phyloP scores from a whole-genome alignment of 139 green algal genomes.

The Coelastrella sp. region DNA sequence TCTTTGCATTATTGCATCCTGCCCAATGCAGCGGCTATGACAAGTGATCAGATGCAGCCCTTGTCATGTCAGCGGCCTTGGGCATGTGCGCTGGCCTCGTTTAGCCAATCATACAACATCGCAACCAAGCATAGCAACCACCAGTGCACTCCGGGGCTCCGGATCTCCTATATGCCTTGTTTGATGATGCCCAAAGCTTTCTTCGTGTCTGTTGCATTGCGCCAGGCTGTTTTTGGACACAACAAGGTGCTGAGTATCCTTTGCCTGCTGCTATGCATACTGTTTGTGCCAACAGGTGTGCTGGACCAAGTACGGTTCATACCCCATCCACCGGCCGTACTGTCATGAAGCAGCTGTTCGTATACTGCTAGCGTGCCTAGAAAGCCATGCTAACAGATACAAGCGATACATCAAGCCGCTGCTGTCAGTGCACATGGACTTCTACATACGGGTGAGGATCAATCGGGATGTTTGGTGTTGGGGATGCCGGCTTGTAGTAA shows the following conservation, averaged over 20 bases:
- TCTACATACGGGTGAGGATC: conserved; percentile 93
- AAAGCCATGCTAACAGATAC: conserved; percentile 84
- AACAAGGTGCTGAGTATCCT: too few species aligned
- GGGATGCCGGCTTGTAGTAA: too few species aligned
- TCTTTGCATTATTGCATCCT: too few species aligned
- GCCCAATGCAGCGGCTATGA: too few species aligned
- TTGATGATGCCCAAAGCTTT: too few species aligned
- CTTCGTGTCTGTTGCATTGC: too few species aligned
- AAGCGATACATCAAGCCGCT: conserved; percentile 96
- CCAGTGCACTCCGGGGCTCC: not conserved
- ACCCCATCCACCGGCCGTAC: conserved; percentile 93
- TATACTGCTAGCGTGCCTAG: conserved; percentile 94
- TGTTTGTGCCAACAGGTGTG: conserved; percentile 63
- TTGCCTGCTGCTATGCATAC: not conserved
- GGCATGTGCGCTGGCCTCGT: conserved; percentile 40
- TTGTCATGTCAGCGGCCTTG: conserved; percentile 23
- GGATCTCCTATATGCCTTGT: too few species aligned
- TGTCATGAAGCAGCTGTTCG: conserved; percentile 96
- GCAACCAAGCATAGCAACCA: conserved; percentile 37
- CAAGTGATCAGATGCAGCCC: too few species aligned
- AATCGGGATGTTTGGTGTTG: not conserved
- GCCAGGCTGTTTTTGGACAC: too few species aligned
- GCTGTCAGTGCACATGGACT: conserved; percentile 94
- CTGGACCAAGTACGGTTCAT: conserved; percentile 95
- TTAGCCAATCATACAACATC: conserved; percentile 34